Conservation (phyloP, 1,284 basidiomycete species). For the Vanrija sp. region DNA sequence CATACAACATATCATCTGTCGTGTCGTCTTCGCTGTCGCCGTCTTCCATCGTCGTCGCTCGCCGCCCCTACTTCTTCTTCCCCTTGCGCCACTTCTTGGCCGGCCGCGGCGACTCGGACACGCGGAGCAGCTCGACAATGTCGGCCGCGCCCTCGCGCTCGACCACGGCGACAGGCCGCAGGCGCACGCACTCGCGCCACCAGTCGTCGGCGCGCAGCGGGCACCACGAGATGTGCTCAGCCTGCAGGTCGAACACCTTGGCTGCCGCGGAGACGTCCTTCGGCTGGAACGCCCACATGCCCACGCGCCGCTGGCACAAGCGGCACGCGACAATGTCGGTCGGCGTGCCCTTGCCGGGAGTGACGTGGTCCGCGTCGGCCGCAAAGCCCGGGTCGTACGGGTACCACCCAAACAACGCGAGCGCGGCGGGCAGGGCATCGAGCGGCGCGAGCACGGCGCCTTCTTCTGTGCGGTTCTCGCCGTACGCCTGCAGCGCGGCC, state of each 20-base stretch:
- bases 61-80: background rate
- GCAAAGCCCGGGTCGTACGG: slow-evolving; percentile 26
- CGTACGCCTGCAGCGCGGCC: background rate
- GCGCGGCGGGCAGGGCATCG: slow-evolving; percentile 11
- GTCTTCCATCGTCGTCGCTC: no score
- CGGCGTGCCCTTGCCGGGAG: background rate
- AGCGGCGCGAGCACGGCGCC: background rate
- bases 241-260: slow-evolving; percentile 25
- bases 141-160: background rate
- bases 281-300: slow-evolving; percentile 30
- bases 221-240: slow-evolving; percentile 39
- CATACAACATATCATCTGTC: slow-evolving; percentile 11
- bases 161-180: background rate
- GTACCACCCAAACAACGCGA: slow-evolving; percentile 42
- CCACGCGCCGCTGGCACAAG: slow-evolving; percentile 34
- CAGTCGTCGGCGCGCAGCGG: slow-evolving; percentile 28
- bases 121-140: background rate
- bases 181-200: slow-evolving; percentile 14
- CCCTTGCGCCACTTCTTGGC: slow-evolving; percentile 8
- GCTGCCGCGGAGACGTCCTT: background rate
- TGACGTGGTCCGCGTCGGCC: slow-evolving; percentile 6
- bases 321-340: slow-evolving; percentile 39
- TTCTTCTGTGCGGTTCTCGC: background rate
- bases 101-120: background rate
- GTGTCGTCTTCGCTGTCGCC: background rate